These are phyloP conservation scores for Podochytrium sp. DNA, from an alignment of 192 early-diverging fungal genomes.

Conservation along the genomic window DNA sequence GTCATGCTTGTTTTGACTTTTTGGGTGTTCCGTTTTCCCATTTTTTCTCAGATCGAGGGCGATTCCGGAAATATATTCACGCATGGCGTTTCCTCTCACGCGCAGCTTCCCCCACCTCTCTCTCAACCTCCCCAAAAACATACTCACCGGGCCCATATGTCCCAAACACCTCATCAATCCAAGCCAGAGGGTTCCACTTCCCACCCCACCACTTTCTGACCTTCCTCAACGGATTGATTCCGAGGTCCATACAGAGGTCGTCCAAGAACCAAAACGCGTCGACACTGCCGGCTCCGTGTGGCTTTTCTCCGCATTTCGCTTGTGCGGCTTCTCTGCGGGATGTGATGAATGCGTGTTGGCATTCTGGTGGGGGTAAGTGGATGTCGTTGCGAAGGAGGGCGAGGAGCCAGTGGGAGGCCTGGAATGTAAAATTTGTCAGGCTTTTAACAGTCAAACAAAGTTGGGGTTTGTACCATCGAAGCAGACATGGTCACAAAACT, in stretches of 20 bases:
- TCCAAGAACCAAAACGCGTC: neutral
- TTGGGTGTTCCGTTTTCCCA: too few relatives aligned
- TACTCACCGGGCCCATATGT: conserved; percentile 4
- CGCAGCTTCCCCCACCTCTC: neutral
- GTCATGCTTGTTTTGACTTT: too few relatives aligned
- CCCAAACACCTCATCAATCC: conserved; percentile 5
- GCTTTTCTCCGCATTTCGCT: neutral
- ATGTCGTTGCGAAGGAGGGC: neutral
- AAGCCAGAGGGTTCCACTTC: conserved; percentile 4
- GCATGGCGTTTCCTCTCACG: too few relatives aligned
- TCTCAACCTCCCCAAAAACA: conserved; percentile 9
- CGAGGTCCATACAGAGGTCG: neutral
- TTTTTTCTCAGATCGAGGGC: too few relatives aligned
- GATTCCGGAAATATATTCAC: too few relatives aligned
- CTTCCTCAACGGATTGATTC: neutral
- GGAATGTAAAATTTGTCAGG: too few relatives aligned
- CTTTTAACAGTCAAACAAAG: too few relatives aligned
- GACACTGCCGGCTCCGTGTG: neutral
- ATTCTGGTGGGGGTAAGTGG: neutral
- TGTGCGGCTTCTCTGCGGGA: neutral
- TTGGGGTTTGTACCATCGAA: too few relatives aligned
- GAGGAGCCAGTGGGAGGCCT: conserved; percentile 1
- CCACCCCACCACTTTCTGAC: neutral
- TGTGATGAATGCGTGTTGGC: neutral
- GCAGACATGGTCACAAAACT: neutral